Base-by-base conservation (phyloP, 371 early-diverging fungal genomes). In the Mortierella sp. region DNA sequence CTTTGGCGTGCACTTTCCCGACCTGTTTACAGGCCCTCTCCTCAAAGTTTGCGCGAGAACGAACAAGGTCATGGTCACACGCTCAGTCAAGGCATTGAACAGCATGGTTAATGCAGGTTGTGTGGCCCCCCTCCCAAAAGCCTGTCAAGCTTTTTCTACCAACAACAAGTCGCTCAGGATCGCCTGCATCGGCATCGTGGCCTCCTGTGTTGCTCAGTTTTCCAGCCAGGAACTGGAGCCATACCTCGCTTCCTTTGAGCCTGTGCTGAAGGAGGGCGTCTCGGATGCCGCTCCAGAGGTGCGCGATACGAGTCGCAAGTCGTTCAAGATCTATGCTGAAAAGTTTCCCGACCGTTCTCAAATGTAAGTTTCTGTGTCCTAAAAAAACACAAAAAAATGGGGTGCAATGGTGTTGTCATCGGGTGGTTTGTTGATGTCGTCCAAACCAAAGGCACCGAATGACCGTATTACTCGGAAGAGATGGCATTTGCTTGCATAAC, bases 221-320 rank as follows among this genome's bases (percentile, higher is more conserved):
- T 54, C 76, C 42, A 34, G 66, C 3, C 74, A 72, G 10, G 82
- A 80, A 55, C 67, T 84, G n/a, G 65, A 72, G 47, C 67, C 71
- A 12, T 78, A 78, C 58, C 51, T 80, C 7, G 41, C 49, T 26
- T 57, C 70, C 27, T 74, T 84, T 65, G 83, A 85, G 58, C 78
- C 72, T 31, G 80, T 81, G 46, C 73, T 87, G 27, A 71, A 78
- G 27, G 69, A 80, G 27, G 81, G 82, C 43, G 84, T 84, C 18
- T 74, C 81, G 16, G 85, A 87, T 61, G 72, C 86, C 3, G 68
- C 84, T 5, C 81, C 86, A 7, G 85, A 84, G 51, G 87, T 87
- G 18, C 70, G 87, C 27, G 65, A 73, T 28, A 67, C 67, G 4
- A 74, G 82, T 24, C 78, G 86, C 16, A 67, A 71, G 38, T 82